phyloP scores from a whole-genome alignment of 768 basidiomycete genomes.

The Coprinopsis sp. region DNA sequence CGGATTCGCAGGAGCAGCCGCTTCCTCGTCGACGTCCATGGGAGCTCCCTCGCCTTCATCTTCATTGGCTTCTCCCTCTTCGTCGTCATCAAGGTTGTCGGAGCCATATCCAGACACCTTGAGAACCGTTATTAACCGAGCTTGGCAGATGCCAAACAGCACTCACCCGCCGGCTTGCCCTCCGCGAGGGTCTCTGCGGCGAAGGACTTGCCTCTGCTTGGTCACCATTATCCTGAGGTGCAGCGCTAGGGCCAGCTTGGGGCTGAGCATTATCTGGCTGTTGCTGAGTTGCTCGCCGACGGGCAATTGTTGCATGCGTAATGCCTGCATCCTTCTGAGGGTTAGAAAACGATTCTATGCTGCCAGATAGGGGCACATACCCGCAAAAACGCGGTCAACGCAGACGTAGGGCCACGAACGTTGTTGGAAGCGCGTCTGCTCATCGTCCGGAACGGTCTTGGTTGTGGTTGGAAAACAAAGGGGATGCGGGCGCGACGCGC shows the following conservation, averaged over 20 bases:
- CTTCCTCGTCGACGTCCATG: slow-evolving; percentile 15
- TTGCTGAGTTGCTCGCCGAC: slow-evolving; percentile 27
- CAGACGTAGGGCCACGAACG: slow-evolving; percentile 78
- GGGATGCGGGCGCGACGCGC: too few relatives aligned
- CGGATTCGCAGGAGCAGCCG: slow-evolving; percentile 5
- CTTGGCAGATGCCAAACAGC: background rate
- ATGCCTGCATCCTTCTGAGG: slow-evolving; percentile 51
- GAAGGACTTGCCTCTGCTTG: slow-evolving; percentile 12
- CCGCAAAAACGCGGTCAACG: slow-evolving; percentile 75
- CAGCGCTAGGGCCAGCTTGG: slow-evolving; percentile 42
- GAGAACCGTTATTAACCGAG: background rate
- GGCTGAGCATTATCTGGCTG: slow-evolving; percentile 27
- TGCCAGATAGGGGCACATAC: slow-evolving; percentile 32
- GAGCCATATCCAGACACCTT: slow-evolving; percentile 55
- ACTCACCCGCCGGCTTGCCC: slow-evolving; percentile 18
- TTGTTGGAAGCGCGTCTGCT: too few relatives aligned
- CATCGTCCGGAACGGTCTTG: too few relatives aligned
- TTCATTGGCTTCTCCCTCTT: slow-evolving; percentile 35
- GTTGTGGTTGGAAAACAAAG: too few relatives aligned
- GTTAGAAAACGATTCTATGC: background rate
- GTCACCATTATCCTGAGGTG: slow-evolving; percentile 10
- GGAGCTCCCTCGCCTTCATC: slow-evolving; percentile 35
- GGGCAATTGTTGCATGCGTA: slow-evolving; percentile 42
- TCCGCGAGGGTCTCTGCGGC: slow-evolving; percentile 15
- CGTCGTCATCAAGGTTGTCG: slow-evolving; percentile 68